Base-by-base conservation (phyloP, 768 basidiomycete species). In the Mycena alexandri region DNA sequence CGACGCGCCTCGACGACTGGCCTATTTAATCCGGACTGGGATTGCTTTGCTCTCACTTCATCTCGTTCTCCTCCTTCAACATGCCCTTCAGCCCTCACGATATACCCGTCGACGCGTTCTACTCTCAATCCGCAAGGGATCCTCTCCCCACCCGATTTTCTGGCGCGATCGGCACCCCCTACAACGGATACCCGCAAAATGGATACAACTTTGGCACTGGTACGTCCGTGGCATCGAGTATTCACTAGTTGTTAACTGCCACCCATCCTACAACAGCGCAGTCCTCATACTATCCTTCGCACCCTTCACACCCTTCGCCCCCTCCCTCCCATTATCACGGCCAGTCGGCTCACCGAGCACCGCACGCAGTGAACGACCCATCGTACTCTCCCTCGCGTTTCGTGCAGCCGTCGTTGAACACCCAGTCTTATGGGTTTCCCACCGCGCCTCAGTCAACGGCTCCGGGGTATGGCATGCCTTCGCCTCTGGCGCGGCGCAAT, bases 371-470 rank as follows among this genome's bases (percentile, higher is more conserved):
- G 9, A 56, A 63, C 62, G 57, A 63, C 13, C 67, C 61, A 4
- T 64, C 67, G 1, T 68, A 68, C 53, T 68, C 67, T 3, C 67
- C 67, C 3, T 64, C 67, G 44, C 62, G 36, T 9, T 68, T 64
- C 58, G 67, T 64, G 38, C 67, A 68, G 67, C 67, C 67, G 5
- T 64, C 67, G 24, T 44, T 59, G 11, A 50, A 63, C 44, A 63
- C 21, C 41, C 29, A 21, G 51, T 64, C 62, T 13, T 68, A 68
- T 19, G 67, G 67, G 3, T 68, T 68, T 41, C 67, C 67, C 2
- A 34, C 51, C 3, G 57, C 53, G 7, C 67, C 62, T 9, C 67
- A 68, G 62, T 54, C 67, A 29, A 64, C 43, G 25, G 34, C 38
- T 33, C 46, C 56, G 1, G 2, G 25, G 14, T 36, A 57, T 47